Percentiles rank a stretch among this genome's conserved stretches.
phyloP scores from a whole-genome alignment of 768 basidiomycete species.

The Tulasnella calospora region DNA sequence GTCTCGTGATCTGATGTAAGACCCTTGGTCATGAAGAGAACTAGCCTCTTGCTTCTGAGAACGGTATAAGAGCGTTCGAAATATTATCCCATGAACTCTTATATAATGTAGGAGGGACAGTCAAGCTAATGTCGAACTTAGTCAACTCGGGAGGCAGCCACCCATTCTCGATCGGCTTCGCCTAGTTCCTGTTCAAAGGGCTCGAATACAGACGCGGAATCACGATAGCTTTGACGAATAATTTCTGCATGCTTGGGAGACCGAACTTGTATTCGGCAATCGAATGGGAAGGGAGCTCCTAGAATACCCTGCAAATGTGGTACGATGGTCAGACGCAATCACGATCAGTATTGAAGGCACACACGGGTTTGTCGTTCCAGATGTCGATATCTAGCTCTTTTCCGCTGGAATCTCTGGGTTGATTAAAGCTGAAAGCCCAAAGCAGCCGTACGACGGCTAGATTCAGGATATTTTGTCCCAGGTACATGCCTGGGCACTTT shows the following conservation, averaged over 20 bases:
- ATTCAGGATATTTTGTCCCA: background rate
- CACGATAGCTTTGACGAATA: background rate
- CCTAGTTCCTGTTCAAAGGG: background rate
- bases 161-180: conserved; percentile 2
- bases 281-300: background rate
- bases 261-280: background rate
- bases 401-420: background rate
- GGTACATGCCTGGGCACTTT: background rate
- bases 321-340: background rate
- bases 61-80: background rate
- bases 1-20: background rate
- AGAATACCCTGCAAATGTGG: background rate
- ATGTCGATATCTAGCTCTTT: background rate
- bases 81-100: background rate
- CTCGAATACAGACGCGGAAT: background rate
- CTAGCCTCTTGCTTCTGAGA: background rate
- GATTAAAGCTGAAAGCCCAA: conserved; percentile 4
- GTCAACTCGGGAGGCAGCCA: background rate
- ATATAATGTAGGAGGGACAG: background rate
- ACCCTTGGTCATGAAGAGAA: background rate
- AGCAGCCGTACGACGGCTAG: background rate
- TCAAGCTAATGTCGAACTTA: background rate
- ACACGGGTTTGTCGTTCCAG: background rate
- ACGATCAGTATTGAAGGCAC: background rate
- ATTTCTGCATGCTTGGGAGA: background rate